Base-by-base conservation (phyloP, 805 yeast genomes). In the Debaryomyces maramus region DNA sequence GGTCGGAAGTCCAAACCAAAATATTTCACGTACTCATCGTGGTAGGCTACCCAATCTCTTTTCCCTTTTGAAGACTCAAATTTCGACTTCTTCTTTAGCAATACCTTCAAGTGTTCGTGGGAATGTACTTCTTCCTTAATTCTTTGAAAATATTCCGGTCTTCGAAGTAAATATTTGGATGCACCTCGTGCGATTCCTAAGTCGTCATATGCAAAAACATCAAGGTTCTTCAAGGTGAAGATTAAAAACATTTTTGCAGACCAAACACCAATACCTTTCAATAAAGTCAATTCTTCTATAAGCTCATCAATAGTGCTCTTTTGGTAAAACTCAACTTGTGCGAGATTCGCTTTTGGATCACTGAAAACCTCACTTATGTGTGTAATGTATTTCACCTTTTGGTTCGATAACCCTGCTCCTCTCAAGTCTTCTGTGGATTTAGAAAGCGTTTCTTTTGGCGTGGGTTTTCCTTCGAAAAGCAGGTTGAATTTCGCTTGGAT, bases 131-230 rank as follows among this genome's bases (percentile, higher is more conserved):
- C 60, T 3, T 32, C 33, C 54, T 75, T 74, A 5, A 80, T 57
- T 34, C 73, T 72, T 27, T 63, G 52, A 6, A 75, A 50, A 10
- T 82, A 43, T 4, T 72, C 70, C 0, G 81, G 83, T 38, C 85
- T 64, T 32, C 71, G 69, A 13, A 65, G 67, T 17, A 86, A 56
- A 59, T 87, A 90, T 20, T 71, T 58, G 0, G 88, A 75, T 43
- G 83, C 77, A 0, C 97, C 97, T 46, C 95, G 67, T 22, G 90
- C 88, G 2, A 90, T 77, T 1, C 97, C 97, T 34, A 90, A 63
- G 61, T 90, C 97, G 14, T 81, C 87, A 4, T 77, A 65, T 4
- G 93, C 83, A 58, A 88, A 88, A 0, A 87, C 78, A 56, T 90
- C 82, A 55, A 77, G 55, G 41, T 86, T 72, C 18, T 73, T 73